These are phyloP conservation scores for Xylaria multiplex DNA, from an alignment of 2,329 filamentous ascomycete species.

Conservation along the genomic window DNA sequence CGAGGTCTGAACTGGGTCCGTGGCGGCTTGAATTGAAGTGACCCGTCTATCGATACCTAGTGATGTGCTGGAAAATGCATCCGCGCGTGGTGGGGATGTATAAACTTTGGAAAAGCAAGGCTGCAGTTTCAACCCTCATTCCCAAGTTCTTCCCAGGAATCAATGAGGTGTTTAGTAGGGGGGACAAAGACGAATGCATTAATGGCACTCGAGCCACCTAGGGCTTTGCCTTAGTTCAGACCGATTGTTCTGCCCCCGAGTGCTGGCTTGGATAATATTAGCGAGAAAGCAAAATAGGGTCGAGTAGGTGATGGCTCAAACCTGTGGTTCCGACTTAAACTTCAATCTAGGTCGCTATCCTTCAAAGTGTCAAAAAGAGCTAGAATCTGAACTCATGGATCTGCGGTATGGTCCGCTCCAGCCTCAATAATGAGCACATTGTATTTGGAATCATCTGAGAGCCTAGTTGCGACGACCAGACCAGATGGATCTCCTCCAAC, in stretches of 20 bases:
- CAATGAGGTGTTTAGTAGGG: conserved; percentile 39
- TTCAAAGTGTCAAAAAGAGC: conserved; percentile 24
- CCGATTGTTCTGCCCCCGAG: conserved; percentile 17
- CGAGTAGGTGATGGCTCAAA: background rate
- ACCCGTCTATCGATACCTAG: conserved; percentile 29
- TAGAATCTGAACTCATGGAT: conserved; percentile 33
- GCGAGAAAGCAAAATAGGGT: background rate
- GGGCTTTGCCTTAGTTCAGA: conserved; percentile 38
- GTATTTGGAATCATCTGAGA: conserved; percentile 33
- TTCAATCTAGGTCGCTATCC: conserved; percentile 29
- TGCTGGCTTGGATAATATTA: conserved; percentile 4
- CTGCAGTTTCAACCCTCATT: conserved; percentile 45
- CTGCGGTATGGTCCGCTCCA: conserved; percentile 28
- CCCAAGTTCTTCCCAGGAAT: conserved; percentile 45
- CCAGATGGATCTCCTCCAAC: conserved; percentile 31
- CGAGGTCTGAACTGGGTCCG: conserved; percentile 25
- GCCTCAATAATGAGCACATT: conserved; percentile 38
- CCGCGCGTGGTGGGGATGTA: conserved; percentile 13
- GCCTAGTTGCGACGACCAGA: conserved; percentile 34
- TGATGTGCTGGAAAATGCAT: conserved; percentile 5
- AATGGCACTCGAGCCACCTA: conserved; percentile 47
- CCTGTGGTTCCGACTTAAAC: conserved; percentile 31
- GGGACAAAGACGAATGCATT: conserved; percentile 44
- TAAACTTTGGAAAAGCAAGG: conserved; percentile 22
- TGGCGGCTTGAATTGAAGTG: conserved; percentile 1